Percentiles rank a stretch among this genome's conserved stretches.
These are phyloP conservation scores for Circinella umbellata DNA, from an alignment of 371 early-diverging fungal species.

Conservation along the genomic window DNA sequence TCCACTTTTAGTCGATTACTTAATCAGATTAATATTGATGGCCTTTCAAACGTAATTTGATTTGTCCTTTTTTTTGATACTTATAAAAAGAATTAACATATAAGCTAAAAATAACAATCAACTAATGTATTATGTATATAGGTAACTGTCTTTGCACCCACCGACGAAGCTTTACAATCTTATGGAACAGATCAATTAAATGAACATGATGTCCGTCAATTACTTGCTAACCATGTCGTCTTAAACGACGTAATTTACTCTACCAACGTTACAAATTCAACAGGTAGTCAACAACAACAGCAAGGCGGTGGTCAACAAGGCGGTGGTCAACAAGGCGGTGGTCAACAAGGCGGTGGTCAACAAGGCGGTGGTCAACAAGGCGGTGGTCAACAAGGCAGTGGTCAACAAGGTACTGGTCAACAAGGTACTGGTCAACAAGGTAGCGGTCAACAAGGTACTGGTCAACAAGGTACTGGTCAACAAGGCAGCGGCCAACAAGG, in stretches of 20 bases:
- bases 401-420: not conserved
- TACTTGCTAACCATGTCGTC: conserved; percentile 17
- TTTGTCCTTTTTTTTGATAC: too few species aligned
- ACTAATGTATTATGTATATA: conserved; percentile 7
- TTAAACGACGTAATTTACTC: conserved; percentile 15
- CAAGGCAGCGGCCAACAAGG: not conserved
- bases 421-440: conserved; percentile 4
- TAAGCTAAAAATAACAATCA: too few species aligned
- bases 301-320: conserved; percentile 2
- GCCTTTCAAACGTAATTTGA: conserved; percentile 31
- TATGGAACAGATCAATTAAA: conserved; percentile 5
- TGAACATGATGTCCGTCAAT: conserved; percentile 1
- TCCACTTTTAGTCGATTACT: conserved; percentile 18
- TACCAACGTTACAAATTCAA: conserved; percentile 15
- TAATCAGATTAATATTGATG: conserved; percentile 20
- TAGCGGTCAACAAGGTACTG: conserved; percentile 1
- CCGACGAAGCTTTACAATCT: conserved; percentile 24
- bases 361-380: conserved; percentile 3
- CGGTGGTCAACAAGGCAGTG: not conserved
- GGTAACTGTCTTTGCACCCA: conserved; percentile 48
- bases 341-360: not conserved
- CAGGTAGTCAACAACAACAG: conserved; percentile 1
- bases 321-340: not conserved
- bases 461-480: not conserved
- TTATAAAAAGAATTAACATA: too few species aligned